Percentiles rank a stretch among this genome's conserved stretches.
These are phyloP conservation scores for Sporobolomyces roseus DNA, from an alignment of 768 basidiomycete species.

Conservation along the genomic window DNA sequence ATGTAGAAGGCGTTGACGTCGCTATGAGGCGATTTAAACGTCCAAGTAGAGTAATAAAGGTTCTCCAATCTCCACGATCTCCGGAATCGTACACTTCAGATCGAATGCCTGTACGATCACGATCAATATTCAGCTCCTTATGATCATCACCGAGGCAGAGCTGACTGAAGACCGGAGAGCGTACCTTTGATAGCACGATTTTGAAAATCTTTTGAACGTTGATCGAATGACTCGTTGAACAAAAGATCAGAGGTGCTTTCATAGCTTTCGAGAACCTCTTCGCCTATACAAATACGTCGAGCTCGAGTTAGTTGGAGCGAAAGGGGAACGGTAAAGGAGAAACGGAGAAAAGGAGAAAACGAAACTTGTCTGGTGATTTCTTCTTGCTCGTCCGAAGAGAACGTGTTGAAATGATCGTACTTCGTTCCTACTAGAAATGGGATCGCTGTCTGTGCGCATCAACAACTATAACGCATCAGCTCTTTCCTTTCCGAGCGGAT, in stretches of 20 bases:
- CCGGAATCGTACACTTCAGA: conserved; percentile 89
- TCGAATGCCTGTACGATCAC: conserved; percentile 65
- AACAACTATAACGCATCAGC: too few species aligned
- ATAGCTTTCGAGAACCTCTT: conserved; percentile 98
- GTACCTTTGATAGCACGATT: conserved; percentile 80
- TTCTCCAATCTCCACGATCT: conserved; percentile 94
- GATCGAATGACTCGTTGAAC: conserved; percentile 96
- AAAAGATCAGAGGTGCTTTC: conserved; percentile 99
- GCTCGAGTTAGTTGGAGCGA: too few species aligned
- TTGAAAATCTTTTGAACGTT: conserved; percentile 99
- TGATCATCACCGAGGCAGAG: neutral
- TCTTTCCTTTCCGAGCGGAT: too few species aligned
- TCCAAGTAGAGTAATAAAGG: conserved; percentile 76
- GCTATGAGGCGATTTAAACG: neutral
- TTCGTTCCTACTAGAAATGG: conserved; percentile 98
- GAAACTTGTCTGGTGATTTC: conserved; percentile 96
- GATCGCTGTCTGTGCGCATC: conserved; percentile 94
- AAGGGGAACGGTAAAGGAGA: too few species aligned
- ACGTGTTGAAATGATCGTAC: conserved; percentile 92
- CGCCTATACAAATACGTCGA: conserved; percentile 56
- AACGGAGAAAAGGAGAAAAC: conserved; percentile 35
- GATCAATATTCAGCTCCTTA: too few species aligned
- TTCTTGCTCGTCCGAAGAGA: conserved; percentile 95
- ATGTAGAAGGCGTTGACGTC: neutral
- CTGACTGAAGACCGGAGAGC: neutral